Conservation (phyloP, 805 yeast species). For the Saturnispora galanensis region DNA sequence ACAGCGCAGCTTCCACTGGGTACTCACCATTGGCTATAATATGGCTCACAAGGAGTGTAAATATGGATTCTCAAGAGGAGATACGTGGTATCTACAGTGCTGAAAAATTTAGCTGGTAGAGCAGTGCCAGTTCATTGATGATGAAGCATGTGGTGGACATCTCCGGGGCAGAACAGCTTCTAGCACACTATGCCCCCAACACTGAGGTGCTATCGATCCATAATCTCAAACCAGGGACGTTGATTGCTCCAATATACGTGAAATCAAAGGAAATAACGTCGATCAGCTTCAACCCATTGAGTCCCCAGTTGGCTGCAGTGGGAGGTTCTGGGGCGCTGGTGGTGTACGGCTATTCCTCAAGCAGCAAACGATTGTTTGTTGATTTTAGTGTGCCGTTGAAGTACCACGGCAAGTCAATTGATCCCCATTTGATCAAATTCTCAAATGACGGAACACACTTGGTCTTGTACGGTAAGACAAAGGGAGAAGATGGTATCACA, state of each 20-base stretch:
- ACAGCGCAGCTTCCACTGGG: neutral
- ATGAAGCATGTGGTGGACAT: conserved; percentile 2
- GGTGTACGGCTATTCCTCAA: neutral
- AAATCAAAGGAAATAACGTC: neutral
- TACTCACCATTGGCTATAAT: neutral
- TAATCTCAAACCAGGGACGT: neutral
- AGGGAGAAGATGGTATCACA: too few species aligned
- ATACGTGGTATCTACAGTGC: too few species aligned
- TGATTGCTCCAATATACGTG: neutral
- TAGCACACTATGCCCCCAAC: conserved; percentile 8
- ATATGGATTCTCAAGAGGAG: too few species aligned
- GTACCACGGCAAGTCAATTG: neutral
- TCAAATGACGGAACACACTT: conserved; percentile 10
- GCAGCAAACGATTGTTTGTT: neutral
- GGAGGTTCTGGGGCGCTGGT: neutral
- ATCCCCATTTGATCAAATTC: conserved; percentile 10
- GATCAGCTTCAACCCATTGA: conserved; percentile 4
- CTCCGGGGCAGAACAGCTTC: neutral
- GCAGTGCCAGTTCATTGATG: neutral
- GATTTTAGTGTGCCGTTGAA: neutral
- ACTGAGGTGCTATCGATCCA: conserved; percentile 2
- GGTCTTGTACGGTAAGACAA: conserved; percentile 2
- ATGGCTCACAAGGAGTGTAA: too few species aligned
- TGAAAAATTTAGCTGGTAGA: too few species aligned
- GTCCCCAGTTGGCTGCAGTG: neutral